These are phyloP conservation scores for Aspergillus neotritici DNA, from an alignment of 2,329 filamentous ascomycete species.

Conservation along the genomic window DNA sequence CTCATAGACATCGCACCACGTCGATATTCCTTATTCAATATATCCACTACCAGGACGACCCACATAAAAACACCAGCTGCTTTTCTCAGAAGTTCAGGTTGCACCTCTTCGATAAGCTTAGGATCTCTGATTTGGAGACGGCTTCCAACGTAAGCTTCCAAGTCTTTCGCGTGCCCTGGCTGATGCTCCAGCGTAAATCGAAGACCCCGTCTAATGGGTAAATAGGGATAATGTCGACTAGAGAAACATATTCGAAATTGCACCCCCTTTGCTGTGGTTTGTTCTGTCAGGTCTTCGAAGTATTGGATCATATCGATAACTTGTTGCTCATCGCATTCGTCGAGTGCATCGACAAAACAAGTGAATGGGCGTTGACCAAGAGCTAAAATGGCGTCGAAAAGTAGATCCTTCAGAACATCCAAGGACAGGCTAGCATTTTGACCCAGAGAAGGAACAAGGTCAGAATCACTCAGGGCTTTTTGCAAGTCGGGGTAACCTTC, in stretches of 20 bases:
- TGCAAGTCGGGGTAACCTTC: conserved; percentile 16
- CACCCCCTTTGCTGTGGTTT: conserved; percentile 6
- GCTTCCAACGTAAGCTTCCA: conserved; percentile 13
- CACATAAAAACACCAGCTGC: conserved; percentile 45
- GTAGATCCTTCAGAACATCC: conserved; percentile 16
- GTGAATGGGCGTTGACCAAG: conserved; percentile 15
- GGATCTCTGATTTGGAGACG: conserved; percentile 14
- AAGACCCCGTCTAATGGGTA: conserved; percentile 27
- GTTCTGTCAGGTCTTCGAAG: conserved; percentile 29
- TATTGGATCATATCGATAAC: conserved; percentile 35
- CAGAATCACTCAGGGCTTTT: conserved; percentile 10
- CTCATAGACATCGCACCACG: conserved; percentile 26
- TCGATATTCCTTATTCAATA: conserved; percentile 35
- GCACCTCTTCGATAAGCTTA: conserved; percentile 22
- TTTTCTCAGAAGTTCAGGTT: conserved; percentile 31
- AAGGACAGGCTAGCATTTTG: conserved; percentile 6
- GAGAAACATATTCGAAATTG: conserved; percentile 36
- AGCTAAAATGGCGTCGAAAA: conserved; percentile 7
- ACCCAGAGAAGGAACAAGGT: not conserved
- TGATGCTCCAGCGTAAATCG: conserved; percentile 37
- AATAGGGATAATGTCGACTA: conserved; percentile 42
- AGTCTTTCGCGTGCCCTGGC: conserved; percentile 32
- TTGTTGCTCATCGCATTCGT: conserved; percentile 41
- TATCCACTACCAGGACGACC: conserved; percentile 41
- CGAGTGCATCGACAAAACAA: conserved; percentile 44